phyloP scores from a whole-genome alignment of 2,329 filamentous ascomycete genomes.

The Pyrenophora graminea region DNA sequence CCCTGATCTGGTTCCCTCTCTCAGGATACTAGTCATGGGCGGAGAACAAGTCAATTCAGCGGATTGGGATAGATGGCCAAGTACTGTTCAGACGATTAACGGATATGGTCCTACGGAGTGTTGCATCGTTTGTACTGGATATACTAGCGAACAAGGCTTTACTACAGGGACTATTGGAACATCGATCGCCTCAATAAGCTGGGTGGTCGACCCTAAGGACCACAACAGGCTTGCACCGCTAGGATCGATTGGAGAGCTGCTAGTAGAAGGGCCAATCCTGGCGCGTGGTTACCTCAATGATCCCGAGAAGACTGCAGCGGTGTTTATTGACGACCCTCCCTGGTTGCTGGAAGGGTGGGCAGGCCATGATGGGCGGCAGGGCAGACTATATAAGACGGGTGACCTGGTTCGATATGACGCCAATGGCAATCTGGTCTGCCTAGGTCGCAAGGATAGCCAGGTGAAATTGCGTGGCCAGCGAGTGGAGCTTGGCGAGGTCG shows the following conservation, averaged over 20 bases:
- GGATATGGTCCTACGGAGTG: constrained; percentile 23
- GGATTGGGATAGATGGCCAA: constrained; percentile 4
- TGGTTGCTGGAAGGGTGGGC: not conserved
- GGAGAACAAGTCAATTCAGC: constrained; percentile 4
- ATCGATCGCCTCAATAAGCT: constrained; percentile 37
- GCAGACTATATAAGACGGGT: constrained; percentile 3
- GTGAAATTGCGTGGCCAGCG: constrained; percentile 15
- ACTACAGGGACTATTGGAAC: not conserved
- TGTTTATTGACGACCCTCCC: constrained; percentile 36
- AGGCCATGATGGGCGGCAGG: not conserved
- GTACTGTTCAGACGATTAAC: constrained; percentile 11
- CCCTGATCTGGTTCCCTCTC: constrained; percentile 51
- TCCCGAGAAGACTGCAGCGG: constrained; percentile 1
- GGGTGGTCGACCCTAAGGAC: constrained; percentile 31
- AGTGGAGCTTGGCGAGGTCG: constrained; percentile 22
- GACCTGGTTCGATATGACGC: constrained; percentile 3
- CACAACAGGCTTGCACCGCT: constrained; percentile 14
- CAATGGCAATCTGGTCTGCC: constrained; percentile 12
- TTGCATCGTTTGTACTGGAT: not conserved
- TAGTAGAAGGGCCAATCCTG: constrained; percentile 59
- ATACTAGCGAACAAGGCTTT: not conserved
- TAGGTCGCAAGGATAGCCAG: constrained; percentile 10
- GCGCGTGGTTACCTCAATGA: constrained; percentile 32
- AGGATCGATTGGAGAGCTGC: constrained; percentile 51
- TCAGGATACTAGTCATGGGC: constrained; percentile 41